Conservation (phyloP, 495 filamentous ascomycete species). For the Penicillium turbatum region DNA sequence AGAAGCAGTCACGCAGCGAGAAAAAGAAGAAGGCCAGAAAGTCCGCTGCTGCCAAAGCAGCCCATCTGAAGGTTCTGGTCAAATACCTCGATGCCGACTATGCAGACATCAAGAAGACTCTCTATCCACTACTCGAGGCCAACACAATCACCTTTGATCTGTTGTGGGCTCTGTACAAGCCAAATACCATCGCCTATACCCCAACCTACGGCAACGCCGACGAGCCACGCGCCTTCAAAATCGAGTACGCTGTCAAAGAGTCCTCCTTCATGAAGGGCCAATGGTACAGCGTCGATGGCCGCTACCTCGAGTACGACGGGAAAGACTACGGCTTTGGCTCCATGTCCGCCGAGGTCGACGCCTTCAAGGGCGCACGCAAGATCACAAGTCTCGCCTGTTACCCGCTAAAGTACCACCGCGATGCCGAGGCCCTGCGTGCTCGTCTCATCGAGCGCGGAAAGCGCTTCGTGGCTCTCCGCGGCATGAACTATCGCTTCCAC, state of each 20-base stretch:
- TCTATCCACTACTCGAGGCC: constrained; percentile 78
- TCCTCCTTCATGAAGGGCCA: constrained; percentile 68
- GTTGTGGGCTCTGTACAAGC: constrained; percentile 87
- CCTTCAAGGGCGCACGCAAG: constrained; percentile 79
- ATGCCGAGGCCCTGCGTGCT: constrained; percentile 58
- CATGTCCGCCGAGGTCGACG: constrained; percentile 65
- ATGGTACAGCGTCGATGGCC: constrained; percentile 78
- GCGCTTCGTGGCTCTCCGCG: constrained; percentile 73
- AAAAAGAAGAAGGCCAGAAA: constrained; percentile 67
- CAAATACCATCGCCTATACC: constrained; percentile 79
- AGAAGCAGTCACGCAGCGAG: constrained; percentile 53
- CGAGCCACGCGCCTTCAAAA: constrained; percentile 85
- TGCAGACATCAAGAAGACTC: constrained; percentile 68
- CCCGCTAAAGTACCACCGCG: constrained; percentile 78
- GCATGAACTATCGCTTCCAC: constrained; percentile 82
- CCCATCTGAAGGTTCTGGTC: constrained; percentile 72
- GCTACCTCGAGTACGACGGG: constrained; percentile 81
- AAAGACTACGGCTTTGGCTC: constrained; percentile 68
- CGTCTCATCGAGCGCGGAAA: constrained; percentile 79
- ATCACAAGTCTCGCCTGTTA: constrained; percentile 76
- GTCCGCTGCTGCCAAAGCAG: constrained; percentile 45
- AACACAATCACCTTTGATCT: constrained; percentile 88
- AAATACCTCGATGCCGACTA: constrained; percentile 83
- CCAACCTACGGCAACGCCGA: constrained; percentile 74
- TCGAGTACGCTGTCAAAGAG: constrained; percentile 73